Evolutionary conservation across 1,139 yeast genomes (phyloP), one percentile per base, ranked within the genome.

Genomic region (Scheffersomyces titani): DNA sequence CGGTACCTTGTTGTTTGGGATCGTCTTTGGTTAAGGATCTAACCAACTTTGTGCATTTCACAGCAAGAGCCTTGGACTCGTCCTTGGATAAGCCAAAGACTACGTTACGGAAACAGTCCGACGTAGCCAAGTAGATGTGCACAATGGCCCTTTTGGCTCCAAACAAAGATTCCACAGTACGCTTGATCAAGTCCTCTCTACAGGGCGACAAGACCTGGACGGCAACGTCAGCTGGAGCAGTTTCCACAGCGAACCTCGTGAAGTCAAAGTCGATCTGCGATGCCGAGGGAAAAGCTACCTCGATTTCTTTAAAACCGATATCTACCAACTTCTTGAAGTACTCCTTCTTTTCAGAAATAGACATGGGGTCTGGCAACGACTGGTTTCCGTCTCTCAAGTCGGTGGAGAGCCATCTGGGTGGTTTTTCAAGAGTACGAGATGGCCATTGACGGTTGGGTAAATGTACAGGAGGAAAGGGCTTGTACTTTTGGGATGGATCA

Each of bases 301-400:
- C 99, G 63, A 94, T 94, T 75, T 94, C 99, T 73, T 94, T 94
- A 80, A 92, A 94, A 0, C 98, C 98, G 52, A 92, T 78, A 48
- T 91, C 94, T n/a, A 93, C 78, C 58, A 94, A 81, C 72, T 92
- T 91, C 63, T 87, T 84, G 78, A 93, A 93, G 73, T 91, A 93
- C 64, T 84, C 89, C 72, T 91, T 91, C 77, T 94, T 94, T 73
- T 94, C 97, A 47, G 82, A 90, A 46, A 92, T 85, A 40, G 92
- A 83, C 98, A 94, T 94, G 54, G 98, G 98, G 74, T 94, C 98
- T 9, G 98, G 98, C 64, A 94, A 82, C 11, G 98, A 90, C 77
- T 94, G 98, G 78, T 94, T 94, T 57, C 99, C 99, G 71, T 94
- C 99, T 73, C 98, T 85, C 66, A 94, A 83, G 72, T 94, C 98